These are phyloP conservation scores for Heliamphora exappendiculata DNA, from an alignment of 148 eudicot species.

Conservation along the genomic window DNA sequence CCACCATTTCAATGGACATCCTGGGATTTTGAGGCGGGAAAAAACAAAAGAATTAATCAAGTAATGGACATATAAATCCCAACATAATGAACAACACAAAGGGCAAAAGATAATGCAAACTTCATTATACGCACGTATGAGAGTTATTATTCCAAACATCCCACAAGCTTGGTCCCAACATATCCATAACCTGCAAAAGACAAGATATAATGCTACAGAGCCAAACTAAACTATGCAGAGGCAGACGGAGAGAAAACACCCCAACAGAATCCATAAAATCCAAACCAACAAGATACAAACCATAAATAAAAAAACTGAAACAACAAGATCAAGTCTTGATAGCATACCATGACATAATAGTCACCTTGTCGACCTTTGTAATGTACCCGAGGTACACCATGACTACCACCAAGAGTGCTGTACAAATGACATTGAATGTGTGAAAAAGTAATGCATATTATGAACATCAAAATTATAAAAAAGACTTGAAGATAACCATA, in stretches of 20 bases:
- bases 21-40: slow-evolving; percentile 25
- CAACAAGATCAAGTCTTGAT: background rate
- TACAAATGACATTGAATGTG: slow-evolving; percentile 1
- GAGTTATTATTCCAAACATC: slow-evolving; percentile 70
- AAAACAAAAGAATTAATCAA: background rate
- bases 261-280: background rate
- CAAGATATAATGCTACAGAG: background rate
- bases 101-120: background rate
- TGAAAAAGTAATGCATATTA: background rate
- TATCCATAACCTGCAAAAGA: slow-evolving; percentile 68
- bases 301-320: background rate
- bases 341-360: slow-evolving; percentile 62
- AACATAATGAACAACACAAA: background rate
- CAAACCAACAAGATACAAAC: background rate
- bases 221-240: background rate
- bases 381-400: slow-evolving; percentile 76
- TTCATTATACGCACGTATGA: slow-evolving; percentile 36
- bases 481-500: background rate
- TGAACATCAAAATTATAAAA: background rate
- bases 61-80: background rate
- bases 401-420: slow-evolving; percentile 70
- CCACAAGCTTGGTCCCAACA: slow-evolving; percentile 84
- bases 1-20: slow-evolving; percentile 78
- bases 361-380: slow-evolving; percentile 70
- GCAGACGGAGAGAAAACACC: background rate